Evolutionary conservation across 345 rosid species (phyloP).

Genomic region (Hibiscus trionum): DNA sequence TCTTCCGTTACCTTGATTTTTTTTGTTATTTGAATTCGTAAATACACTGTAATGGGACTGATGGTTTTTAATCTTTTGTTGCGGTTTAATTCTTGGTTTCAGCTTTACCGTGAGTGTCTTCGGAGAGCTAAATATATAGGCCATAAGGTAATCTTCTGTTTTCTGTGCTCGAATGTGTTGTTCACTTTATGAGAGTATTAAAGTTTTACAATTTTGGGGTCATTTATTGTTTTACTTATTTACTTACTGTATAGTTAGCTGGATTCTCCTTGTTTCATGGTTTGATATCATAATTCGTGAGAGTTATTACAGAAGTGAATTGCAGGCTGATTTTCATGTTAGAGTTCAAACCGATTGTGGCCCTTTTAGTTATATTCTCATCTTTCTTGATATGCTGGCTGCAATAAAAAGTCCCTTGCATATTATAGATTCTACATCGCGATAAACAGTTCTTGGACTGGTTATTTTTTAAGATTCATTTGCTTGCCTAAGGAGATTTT

Average conservation of each 20-base stretch:
- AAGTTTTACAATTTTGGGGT: neutral
- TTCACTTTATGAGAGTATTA: neutral
- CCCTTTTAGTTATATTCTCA: neutral
- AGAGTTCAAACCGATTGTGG: neutral
- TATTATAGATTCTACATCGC: neutral
- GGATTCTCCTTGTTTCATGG: neutral
- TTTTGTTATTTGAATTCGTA: neutral
- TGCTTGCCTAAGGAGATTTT: neutral
- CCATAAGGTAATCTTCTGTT: slow-evolving; percentile 38
- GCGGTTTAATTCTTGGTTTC: slow-evolving; percentile 12
- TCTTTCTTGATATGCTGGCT: neutral
- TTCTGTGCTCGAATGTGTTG: neutral
- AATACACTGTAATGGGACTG: neutral
- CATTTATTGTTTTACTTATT: neutral
- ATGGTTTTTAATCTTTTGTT: neutral
- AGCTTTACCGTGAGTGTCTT: slow-evolving; percentile 97
- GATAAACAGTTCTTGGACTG: neutral
- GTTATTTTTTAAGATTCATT: neutral
- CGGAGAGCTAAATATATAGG: slow-evolving; percentile 88
- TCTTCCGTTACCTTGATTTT: neutral
- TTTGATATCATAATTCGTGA: neutral
- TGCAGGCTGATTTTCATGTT: neutral
- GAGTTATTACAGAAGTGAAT: neutral
- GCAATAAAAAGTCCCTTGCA: neutral
- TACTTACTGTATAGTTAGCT: neutral